Evolutionary conservation across 2,329 filamentous ascomycete species (phyloP), one percentile per base, ranked within the genome.

Genomic region (Colletotrichum zoysiae): DNA sequence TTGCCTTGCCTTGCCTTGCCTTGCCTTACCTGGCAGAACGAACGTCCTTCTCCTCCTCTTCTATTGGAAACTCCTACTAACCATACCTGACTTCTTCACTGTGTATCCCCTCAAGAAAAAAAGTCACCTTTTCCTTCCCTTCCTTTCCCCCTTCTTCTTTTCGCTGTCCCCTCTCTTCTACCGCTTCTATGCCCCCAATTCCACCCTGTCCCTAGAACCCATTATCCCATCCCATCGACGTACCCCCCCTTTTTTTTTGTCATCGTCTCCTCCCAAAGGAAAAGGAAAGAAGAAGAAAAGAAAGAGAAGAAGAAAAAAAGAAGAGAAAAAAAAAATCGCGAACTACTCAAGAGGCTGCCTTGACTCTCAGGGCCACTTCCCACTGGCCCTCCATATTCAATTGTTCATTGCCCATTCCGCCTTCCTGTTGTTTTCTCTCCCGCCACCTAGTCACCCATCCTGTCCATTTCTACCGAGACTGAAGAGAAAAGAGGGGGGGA

Each of bases 361-460:
- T 63, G 65, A 69, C 53, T 69, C 69, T 71, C 59, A 64, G 59
- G 58, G 69, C 69, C 67, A 53, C 46, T 58, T 62, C 62, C 62
- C n/a, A 59, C 57, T 16, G 62, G 61, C 42, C 53, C 48, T 56
- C 68, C 63, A 64, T 67, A 48, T 61, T 60, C 71, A 46, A 55
- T 53, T 71, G 62, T 67, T 60, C 65, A 48, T 73, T 61, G 65
- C 64, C 74, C 70, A 75, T 74, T 75, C 75, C 75, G 74, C 70
- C 65, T 62, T 56, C 50, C 60, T 74, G 73, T 74, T 65, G 63
- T 78, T 70, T 76, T 78, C 74, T 76, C 65, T 73, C 73, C 71
- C 69, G 75, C 76, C n/a, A n/a, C 68, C 76, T 66, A 73, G 67
- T 74, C 73, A 75, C 76, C 75, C 74, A 75, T 69, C 6, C 56